Conservation (phyloP, 75 land plant species). For the Gnetum montanum region DNA sequence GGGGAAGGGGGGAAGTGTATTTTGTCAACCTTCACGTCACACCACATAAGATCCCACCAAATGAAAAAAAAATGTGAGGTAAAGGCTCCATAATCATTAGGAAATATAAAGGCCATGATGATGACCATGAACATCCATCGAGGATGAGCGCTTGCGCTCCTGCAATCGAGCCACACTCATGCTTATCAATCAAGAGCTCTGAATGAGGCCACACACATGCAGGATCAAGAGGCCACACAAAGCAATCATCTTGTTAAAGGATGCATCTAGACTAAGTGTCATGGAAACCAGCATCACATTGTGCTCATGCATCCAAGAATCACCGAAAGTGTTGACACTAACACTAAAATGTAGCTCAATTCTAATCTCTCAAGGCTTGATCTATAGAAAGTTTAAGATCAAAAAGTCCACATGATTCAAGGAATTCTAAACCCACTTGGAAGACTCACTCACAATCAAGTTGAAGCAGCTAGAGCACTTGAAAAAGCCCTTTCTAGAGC, state of each 20-base stretch:
- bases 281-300: constrained; percentile 72
- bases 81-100: too few species aligned
- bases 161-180: too few species aligned
- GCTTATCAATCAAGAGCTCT: too few species aligned
- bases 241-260: constrained; percentile 81
- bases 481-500: constrained; percentile 40
- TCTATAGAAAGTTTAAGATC: constrained; percentile 43
- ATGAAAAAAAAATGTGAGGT: too few species aligned
- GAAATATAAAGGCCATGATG: too few species aligned
- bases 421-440: constrained; percentile 38
- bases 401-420: constrained; percentile 42
- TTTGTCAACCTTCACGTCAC: too few species aligned
- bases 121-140: too few species aligned
- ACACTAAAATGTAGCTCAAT: constrained; percentile 73
- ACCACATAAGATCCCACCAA: too few species aligned
- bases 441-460: constrained; percentile 47
- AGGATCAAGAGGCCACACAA: constrained; percentile 72
- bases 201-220: too few species aligned
- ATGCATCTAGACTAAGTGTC: constrained; percentile 78
- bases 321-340: constrained; percentile 77
- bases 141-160: too few species aligned
- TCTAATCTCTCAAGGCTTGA: constrained; percentile 76
- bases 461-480: constrained; percentile 78
- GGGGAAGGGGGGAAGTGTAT: too few species aligned
- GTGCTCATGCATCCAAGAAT: constrained; percentile 76